Percentiles rank a stretch among this genome's conserved stretches.
Evolutionary conservation across 2,329 filamentous ascomycete genomes (phyloP).

Genomic region (Apiospora saccharicola): DNA sequence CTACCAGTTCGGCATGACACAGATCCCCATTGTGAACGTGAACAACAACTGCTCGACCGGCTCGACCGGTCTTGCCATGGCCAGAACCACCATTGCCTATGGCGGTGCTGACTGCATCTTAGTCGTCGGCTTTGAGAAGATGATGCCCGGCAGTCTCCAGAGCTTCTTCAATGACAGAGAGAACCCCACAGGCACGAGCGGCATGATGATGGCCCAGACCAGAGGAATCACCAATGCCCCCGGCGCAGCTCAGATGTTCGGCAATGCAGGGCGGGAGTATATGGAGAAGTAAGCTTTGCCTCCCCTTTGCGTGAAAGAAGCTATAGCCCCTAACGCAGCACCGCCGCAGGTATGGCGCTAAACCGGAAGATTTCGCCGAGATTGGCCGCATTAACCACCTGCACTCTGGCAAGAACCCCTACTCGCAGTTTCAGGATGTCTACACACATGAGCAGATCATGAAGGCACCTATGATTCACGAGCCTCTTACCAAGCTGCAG

Average conservation of each 20-base stretch:
- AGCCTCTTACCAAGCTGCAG: constrained; percentile 94
- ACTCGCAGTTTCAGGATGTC: constrained; percentile 95
- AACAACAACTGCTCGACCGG: constrained; percentile 99
- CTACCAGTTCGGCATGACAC: constrained; percentile 98
- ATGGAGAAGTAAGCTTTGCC: constrained; percentile 77
- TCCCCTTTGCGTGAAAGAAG: background rate
- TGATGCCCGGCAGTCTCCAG: constrained; percentile 90
- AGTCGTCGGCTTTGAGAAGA: constrained; percentile 97
- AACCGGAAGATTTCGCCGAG: constrained; percentile 87
- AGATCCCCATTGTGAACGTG: constrained; percentile 96
- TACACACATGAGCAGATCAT: constrained; percentile 88
- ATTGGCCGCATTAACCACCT: constrained; percentile 93
- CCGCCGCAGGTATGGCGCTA: constrained; percentile 77
- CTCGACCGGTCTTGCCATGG: constrained; percentile 89
- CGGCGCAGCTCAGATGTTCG: constrained; percentile 91
- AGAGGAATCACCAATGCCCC: constrained; percentile 83
- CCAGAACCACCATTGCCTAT: constrained; percentile 77
- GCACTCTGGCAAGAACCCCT: constrained; percentile 91
- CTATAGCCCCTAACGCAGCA: constrained; percentile 27
- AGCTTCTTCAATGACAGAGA: constrained; percentile 84
- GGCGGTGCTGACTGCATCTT: constrained; percentile 88
- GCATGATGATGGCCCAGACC: constrained; percentile 83
- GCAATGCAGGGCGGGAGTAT: constrained; percentile 91
- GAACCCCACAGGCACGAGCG: constrained; percentile 77
- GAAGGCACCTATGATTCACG: constrained; percentile 78